Evolutionary conservation across 1,139 yeast species (phyloP).

Genomic region (Trichomonascaceae sp.): DNA sequence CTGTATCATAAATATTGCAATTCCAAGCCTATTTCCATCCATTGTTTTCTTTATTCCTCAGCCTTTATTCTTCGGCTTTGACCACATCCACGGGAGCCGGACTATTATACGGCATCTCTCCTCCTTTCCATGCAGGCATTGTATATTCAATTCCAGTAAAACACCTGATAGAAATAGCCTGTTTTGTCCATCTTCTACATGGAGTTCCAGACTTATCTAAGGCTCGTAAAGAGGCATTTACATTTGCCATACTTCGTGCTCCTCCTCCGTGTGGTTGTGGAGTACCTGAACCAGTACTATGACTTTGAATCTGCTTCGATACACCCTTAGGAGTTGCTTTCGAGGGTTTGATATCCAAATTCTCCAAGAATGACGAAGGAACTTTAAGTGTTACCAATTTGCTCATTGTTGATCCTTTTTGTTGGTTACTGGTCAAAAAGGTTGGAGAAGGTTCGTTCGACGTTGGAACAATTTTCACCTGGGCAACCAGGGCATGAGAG

Average conservation of each 20-base stretch:
- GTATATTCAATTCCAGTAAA: conserved; percentile 53
- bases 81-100: conserved; percentile 2
- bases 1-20: no score
- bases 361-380: conserved; percentile 22
- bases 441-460: background rate
- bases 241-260: conserved; percentile 17
- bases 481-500: no score
- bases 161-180: conserved; percentile 45
- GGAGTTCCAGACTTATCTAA: conserved; percentile 49
- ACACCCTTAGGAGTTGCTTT: conserved; percentile 7
- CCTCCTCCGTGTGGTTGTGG: conserved; percentile 11
- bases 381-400: conserved; percentile 29
- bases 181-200: conserved; percentile 47
- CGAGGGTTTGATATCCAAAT: conserved; percentile 14
- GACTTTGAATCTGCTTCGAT: background rate
- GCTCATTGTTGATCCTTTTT: conserved; percentile 10
- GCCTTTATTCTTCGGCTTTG: background rate
- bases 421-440: background rate
- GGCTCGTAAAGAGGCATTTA: conserved; percentile 26
- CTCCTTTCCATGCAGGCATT: conserved; percentile 41
- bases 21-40: background rate
- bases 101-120: conserved; percentile 6
- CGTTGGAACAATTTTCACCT: background rate
- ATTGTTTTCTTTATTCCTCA: background rate
- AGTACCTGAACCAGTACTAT: background rate